Evolutionary conservation across 768 basidiomycete genomes (phyloP).

Genomic region (Lyophyllum atratum): DNA sequence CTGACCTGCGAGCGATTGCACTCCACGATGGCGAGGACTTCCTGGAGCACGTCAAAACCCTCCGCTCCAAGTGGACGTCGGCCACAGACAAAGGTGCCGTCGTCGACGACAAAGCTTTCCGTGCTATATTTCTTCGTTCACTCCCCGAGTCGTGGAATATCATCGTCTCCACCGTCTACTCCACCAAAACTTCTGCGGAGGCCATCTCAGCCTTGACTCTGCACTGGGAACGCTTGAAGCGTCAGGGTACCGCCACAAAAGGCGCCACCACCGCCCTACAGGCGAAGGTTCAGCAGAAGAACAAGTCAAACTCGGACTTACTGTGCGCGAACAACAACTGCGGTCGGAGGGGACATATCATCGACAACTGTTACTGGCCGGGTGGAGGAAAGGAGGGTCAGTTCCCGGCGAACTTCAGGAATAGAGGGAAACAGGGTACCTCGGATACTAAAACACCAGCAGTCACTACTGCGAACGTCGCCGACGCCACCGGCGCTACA

Average conservation of each 20-base stretch:
- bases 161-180: constrained; percentile 17
- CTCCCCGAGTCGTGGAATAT: constrained; percentile 23
- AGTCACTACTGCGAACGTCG: background rate
- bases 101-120: constrained; percentile 16
- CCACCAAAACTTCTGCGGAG: constrained; percentile 5
- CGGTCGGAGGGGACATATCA: background rate
- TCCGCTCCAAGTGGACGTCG: constrained; percentile 13
- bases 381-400: constrained; percentile 7
- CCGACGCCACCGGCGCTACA: background rate
- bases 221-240: constrained; percentile 8
- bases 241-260: too few relatives aligned
- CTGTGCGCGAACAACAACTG: constrained; percentile 4
- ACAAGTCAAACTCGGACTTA: background rate
- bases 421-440: background rate
- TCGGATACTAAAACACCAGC: background rate
- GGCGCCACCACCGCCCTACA: background rate
- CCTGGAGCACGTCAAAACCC: constrained; percentile 12
- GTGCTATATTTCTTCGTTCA: constrained; percentile 19
- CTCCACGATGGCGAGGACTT: constrained; percentile 16
- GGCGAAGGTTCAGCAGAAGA: background rate
- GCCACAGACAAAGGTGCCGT: constrained; percentile 17
- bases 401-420: background rate
- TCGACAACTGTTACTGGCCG: constrained; percentile 9
- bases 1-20: constrained; percentile 5
- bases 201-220: constrained; percentile 6